These are phyloP conservation scores for Asterella californica DNA, from an alignment of 225 moss, liverwort and hornwort genomes.

Conservation along the genomic window DNA sequence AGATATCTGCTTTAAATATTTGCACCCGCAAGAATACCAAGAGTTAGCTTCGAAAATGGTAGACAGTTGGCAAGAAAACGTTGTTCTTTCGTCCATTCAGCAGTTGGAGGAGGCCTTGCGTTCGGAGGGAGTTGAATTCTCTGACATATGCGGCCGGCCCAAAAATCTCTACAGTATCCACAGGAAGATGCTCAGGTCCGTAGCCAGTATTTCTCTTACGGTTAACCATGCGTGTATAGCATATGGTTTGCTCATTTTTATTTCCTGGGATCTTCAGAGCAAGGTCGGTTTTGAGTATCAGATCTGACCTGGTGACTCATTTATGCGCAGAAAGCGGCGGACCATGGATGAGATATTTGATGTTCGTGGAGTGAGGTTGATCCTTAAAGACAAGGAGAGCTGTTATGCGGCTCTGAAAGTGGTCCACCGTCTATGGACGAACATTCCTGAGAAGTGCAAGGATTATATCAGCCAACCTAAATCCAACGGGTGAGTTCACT, in stretches of 20 bases:
- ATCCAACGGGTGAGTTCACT: conserved; percentile 60
- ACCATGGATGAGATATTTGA: conserved; percentile 81
- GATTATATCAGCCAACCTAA: conserved; percentile 73
- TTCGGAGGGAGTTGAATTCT: conserved; percentile 51
- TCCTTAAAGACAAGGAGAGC: conserved; percentile 60
- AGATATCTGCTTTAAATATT: conserved; percentile 75
- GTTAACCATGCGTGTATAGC: neutral
- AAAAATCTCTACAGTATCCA: conserved; percentile 91
- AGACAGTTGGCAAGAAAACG: conserved; percentile 60
- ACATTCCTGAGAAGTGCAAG: conserved; percentile 66
- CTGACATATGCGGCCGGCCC: conserved; percentile 75
- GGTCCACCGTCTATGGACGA: conserved; percentile 73
- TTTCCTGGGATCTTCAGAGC: neutral
- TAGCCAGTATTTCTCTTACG: neutral
- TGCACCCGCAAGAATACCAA: conserved; percentile 60
- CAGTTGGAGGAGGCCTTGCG: conserved; percentile 61
- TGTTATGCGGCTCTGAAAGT: conserved; percentile 72
- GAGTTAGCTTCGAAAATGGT: conserved; percentile 56
- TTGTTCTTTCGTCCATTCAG: conserved; percentile 65
- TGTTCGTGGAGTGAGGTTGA: conserved; percentile 75
- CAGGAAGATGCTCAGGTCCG: conserved; percentile 84
- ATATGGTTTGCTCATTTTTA: neutral
- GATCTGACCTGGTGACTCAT: neutral
- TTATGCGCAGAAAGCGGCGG: conserved; percentile 58
- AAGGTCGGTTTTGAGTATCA: neutral